Conservation (phyloP, 352 stramenopile genomes). For the Phytopythium cucurbitacearum region DNA sequence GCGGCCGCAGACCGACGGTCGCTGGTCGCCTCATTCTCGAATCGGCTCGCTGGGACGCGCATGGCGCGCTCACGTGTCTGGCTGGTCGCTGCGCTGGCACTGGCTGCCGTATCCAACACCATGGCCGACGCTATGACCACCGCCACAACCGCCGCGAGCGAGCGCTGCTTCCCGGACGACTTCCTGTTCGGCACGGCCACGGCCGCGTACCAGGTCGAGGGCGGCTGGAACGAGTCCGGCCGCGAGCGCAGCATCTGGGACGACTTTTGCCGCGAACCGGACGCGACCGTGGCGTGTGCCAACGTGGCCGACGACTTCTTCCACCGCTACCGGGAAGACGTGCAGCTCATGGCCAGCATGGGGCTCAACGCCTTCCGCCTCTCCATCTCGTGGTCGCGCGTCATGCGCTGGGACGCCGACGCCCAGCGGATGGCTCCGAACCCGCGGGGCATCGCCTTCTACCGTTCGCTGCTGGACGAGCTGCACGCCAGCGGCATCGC, state of each 20-base stretch:
- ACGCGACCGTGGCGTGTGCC: constrained; percentile 59
- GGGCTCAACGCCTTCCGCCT: constrained; percentile 91
- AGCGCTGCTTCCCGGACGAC: constrained; percentile 33
- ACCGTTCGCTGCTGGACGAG: constrained; percentile 87
- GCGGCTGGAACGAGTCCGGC: constrained; percentile 64
- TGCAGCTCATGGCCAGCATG: constrained; percentile 88
- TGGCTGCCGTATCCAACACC: constrained; percentile 1
- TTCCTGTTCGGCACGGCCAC: constrained; percentile 86
- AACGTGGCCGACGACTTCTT: constrained; percentile 92
- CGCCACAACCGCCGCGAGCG: constrained; percentile 3
- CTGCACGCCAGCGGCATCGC: constrained; percentile 72
- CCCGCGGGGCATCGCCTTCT: constrained; percentile 84
- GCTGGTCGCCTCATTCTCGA: no score
- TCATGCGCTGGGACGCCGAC: constrained; percentile 71
- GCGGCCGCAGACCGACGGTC: no score
- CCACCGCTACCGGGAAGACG: constrained; percentile 87
- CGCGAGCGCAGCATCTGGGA: constrained; percentile 90
- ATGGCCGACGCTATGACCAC: constrained; percentile 5
- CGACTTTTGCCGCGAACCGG: constrained; percentile 65
- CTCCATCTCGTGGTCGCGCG: constrained; percentile 88
- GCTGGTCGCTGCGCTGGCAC: no score
- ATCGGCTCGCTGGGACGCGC: no score
- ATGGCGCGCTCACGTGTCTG: no score
- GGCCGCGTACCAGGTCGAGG: constrained; percentile 91
- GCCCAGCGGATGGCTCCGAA: constrained; percentile 59